These are phyloP conservation scores for Leishmania martiniquensis DNA, from an alignment of 208 protist genomes.

Conservation along the genomic window DNA sequence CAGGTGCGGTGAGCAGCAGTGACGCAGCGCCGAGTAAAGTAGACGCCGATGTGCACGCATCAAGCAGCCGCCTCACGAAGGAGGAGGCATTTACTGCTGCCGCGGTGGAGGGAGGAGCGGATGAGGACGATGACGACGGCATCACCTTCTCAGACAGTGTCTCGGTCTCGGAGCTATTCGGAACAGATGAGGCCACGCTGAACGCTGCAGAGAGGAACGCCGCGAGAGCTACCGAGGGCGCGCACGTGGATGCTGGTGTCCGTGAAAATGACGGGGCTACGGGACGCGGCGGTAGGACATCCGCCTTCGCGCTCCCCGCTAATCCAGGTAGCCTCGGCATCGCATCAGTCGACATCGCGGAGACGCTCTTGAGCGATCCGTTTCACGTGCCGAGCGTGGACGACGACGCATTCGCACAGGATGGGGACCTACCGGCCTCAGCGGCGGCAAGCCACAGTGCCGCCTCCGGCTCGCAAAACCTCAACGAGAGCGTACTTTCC, in stretches of 20 bases:
- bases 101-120: not conserved
- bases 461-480: conserved; percentile 1
- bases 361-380: conserved; percentile 19
- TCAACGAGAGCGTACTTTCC: conserved; percentile 58
- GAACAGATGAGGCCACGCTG: not conserved
- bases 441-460: not conserved
- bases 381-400: conserved; percentile 41
- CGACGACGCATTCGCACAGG: conserved; percentile 32
- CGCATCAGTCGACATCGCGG: not conserved
- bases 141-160: conserved; percentile 25
- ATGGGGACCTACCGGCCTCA: conserved; percentile 28
- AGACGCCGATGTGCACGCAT: not conserved
- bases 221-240: not conserved
- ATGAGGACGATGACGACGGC: conserved; percentile 13
- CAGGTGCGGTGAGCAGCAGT: not conserved
- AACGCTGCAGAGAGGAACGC: not conserved
- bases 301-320: not conserved
- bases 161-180: conserved; percentile 24
- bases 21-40: not conserved
- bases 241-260: not conserved
- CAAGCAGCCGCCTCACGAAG: not conserved
- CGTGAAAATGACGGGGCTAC: not conserved
- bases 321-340: not conserved
- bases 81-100: not conserved
- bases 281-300: not conserved